A percentile compares a stretch with the other conserved stretches of the same genome.
These are phyloP conservation scores for Pythium aristosporum DNA, from an alignment of 352 stramenopile species.

Conservation along the genomic window DNA sequence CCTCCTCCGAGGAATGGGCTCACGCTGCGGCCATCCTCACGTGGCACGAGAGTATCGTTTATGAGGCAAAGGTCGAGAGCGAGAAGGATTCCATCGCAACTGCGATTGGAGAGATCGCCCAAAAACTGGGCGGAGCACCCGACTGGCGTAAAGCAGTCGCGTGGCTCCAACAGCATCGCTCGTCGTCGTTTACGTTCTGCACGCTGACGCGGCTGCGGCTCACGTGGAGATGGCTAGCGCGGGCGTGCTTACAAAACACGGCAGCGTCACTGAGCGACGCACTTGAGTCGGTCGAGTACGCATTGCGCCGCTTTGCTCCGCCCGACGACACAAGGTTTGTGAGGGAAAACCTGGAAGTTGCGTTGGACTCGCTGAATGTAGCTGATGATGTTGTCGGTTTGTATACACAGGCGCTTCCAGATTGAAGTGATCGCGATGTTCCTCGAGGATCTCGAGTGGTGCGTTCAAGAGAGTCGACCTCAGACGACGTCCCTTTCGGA, in stretches of 20 bases:
- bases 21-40: constrained; percentile 33
- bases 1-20: neutral
- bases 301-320: constrained; percentile 53
- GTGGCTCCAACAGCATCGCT: constrained; percentile 48
- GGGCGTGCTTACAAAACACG: neutral
- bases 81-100: constrained; percentile 23
- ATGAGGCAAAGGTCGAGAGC: neutral
- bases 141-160: constrained; percentile 26
- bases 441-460: constrained; percentile 54
- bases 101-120: constrained; percentile 26
- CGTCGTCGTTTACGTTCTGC: constrained; percentile 31
- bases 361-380: neutral
- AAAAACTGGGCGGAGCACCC: constrained; percentile 20
- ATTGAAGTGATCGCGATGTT: constrained; percentile 50
- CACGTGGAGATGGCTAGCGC: constrained; percentile 66
- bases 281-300: constrained; percentile 62
- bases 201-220: constrained; percentile 41
- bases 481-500: neutral
- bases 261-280: constrained; percentile 21
- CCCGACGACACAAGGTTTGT: constrained; percentile 36
- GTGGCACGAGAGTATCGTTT: constrained; percentile 49
- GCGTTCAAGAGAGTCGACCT: neutral
- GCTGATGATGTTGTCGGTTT: neutral
- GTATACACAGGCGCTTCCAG: constrained; percentile 41
- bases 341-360: too few species aligned